Conservation (phyloP, 1,139 yeast species). For the Trichomonascaceae sp. region DNA sequence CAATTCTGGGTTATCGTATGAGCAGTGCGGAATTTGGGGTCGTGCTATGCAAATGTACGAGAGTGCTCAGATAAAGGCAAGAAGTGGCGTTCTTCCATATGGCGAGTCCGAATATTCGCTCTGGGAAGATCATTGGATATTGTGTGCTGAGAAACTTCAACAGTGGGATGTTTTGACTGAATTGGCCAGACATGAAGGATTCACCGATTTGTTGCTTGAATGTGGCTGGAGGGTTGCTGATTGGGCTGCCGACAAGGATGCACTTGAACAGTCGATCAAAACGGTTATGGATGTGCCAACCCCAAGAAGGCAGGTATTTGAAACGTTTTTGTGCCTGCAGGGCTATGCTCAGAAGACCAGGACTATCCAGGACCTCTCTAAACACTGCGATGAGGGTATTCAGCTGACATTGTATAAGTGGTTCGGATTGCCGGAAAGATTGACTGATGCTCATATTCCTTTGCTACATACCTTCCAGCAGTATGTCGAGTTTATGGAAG, state of each 20-base stretch:
- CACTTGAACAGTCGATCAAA: conserved; percentile 88
- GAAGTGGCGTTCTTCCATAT: conserved; percentile 92
- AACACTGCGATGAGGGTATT: conserved; percentile 91
- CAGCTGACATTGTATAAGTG: conserved; percentile 89
- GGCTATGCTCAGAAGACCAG: conserved; percentile 90
- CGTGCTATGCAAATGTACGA: conserved; percentile 92
- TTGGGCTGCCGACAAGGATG: conserved; percentile 94
- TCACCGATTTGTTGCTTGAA: conserved; percentile 85
- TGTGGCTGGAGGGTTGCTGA: conserved; percentile 99
- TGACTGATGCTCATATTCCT: conserved; percentile 83
- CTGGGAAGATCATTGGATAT: conserved; percentile 99
- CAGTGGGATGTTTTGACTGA: conserved; percentile 98
- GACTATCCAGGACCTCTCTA: conserved; percentile 67
- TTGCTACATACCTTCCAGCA: conserved; percentile 93
- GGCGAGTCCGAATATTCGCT: conserved; percentile 92
- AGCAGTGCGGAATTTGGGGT: conserved; percentile 93
- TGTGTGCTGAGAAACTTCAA: conserved; percentile 93
- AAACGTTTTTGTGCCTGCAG: conserved; percentile 86
- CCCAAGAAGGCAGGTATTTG: conserved; percentile 92
- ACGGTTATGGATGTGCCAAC: conserved; percentile 99
- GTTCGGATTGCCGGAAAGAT: conserved; percentile 79
- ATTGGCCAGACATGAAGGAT: conserved; percentile 95
- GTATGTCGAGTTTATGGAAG: conserved; percentile 96
- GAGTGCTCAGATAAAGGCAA: conserved; percentile 94
- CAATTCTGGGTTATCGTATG: conserved; percentile 85